A percentile compares a stretch with the other conserved stretches of the same genome.
phyloP scores from a whole-genome alignment of 179 eudicot species.

The Corrigiola litoralis region DNA sequence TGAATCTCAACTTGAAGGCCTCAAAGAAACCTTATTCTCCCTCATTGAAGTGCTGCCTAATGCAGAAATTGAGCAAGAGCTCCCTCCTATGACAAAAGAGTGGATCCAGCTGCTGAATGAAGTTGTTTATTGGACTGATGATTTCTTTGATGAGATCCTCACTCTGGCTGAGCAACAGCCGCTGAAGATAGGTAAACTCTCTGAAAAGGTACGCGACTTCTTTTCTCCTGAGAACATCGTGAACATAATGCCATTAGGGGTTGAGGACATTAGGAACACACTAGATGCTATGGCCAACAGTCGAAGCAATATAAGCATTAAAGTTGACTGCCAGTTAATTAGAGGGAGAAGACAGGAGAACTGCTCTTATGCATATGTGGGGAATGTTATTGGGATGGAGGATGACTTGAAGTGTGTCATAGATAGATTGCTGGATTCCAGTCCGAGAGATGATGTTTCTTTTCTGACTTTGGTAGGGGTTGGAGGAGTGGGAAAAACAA shows the following conservation, averaged over 20 bases:
- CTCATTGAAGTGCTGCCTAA: neutral
- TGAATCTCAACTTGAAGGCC: neutral
- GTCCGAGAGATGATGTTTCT: neutral
- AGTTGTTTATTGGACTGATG: neutral
- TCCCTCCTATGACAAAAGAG: neutral
- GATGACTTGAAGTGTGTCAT: neutral
- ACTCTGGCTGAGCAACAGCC: neutral
- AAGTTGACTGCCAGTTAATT: neutral
- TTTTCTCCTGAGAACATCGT: slow-evolving; percentile 2
- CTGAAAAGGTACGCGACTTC: neutral
- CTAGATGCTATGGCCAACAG: neutral
- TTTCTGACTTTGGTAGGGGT: neutral
- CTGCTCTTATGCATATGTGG: neutral
- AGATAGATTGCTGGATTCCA: neutral
- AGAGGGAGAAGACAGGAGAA: neutral
- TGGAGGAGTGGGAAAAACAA: slow-evolving; percentile 13
- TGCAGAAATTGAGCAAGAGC: neutral
- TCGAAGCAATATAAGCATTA: neutral
- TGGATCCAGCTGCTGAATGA: neutral
- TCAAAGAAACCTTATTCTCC: neutral
- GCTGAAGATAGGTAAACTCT: neutral
- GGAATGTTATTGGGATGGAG: neutral
- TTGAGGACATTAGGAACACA: neutral
- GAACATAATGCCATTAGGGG: neutral
- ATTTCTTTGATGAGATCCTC: neutral